These are phyloP conservation scores for Cymbidium sinense DNA, from an alignment of 106 monocot genomes.

Conservation along the genomic window DNA sequence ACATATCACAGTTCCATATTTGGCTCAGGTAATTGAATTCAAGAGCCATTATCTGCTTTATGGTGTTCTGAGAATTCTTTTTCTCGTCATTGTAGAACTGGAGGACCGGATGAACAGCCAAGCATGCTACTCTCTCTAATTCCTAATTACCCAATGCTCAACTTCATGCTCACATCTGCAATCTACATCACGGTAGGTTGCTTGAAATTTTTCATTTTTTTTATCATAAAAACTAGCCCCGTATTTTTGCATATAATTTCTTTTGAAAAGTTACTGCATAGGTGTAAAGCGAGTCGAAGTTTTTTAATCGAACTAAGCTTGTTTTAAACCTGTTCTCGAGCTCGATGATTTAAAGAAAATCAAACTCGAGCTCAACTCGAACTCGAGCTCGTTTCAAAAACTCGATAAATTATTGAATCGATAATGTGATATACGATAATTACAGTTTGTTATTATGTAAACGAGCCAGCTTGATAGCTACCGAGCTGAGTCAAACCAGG, in stretches of 20 bases:
- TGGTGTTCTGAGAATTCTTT: not conserved
- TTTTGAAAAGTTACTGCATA: not conserved
- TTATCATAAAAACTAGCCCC: not conserved
- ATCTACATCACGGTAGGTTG: constrained; percentile 70
- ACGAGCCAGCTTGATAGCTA: no score
- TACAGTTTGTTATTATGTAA: no score
- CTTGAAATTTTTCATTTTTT: not conserved
- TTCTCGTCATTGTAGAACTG: constrained; percentile 52
- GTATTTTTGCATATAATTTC: not conserved
- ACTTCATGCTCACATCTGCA: constrained; percentile 91
- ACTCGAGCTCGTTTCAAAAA: no score
- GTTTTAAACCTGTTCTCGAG: no score
- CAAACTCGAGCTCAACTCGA: no score
- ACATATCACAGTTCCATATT: constrained; percentile 94
- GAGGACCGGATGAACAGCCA: constrained; percentile 84
- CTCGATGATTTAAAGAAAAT: no score
- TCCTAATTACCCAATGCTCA: constrained; percentile 84
- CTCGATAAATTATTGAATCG: no score
- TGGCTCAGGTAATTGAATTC: constrained; percentile 66
- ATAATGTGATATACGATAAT: no score
- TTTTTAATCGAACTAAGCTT: no score
- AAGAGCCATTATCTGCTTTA: not conserved
- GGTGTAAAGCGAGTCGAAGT: no score
- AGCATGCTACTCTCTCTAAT: constrained; percentile 59
- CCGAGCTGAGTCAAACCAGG: no score